Evolutionary conservation across 768 basidiomycete genomes (phyloP), one percentile per base, ranked within the genome.

Genomic region (Pisolithus orientalis): DNA sequence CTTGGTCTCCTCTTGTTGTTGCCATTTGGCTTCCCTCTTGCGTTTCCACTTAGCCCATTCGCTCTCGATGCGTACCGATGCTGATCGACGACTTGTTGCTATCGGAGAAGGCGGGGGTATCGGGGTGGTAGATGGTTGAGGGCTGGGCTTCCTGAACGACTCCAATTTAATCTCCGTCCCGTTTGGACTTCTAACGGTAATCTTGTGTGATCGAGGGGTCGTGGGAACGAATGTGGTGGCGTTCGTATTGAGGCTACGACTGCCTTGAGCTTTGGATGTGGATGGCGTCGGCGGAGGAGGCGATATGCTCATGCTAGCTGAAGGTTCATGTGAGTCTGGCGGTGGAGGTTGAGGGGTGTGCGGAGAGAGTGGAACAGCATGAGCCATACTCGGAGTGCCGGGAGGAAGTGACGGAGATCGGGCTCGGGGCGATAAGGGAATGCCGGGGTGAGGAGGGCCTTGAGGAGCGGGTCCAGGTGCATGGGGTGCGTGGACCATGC

Each of bases 351-450:
- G 87, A 16, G 76, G 72, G 13, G 74, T 70, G 59, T 80, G 78
- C 5, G 60, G 57, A 6, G 72, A 61, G 44, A 69, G 64, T 9
- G 83, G 78, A 32, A 77, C 64, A 16, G 86, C 78, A 52, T 84
- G 86, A 2, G 80, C 50, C 50, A 79, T 71, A 2, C 83, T 86
- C n/a, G 88, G 85, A 1, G 87, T 88, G 29, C 79, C 80, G 11
- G 86, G 82, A 5, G 80, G 83, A n/a, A 85, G 61, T 10, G 21
- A 21, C 21, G 76, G 73, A 47, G 78, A 73, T 32, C 74, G 78
- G 60, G 78, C 82, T 56, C 85, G 80, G 38, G 87, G 86, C 16
- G 87, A 88, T 74, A 89, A 80, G 6, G 85, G 75, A 67, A 84
- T 79, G 47, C 70, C 69, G 31, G 70, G 56, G 58, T 80, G 76